Base-by-base conservation (phyloP, 768 basidiomycete species). In the Butyriboletus loyo region DNA sequence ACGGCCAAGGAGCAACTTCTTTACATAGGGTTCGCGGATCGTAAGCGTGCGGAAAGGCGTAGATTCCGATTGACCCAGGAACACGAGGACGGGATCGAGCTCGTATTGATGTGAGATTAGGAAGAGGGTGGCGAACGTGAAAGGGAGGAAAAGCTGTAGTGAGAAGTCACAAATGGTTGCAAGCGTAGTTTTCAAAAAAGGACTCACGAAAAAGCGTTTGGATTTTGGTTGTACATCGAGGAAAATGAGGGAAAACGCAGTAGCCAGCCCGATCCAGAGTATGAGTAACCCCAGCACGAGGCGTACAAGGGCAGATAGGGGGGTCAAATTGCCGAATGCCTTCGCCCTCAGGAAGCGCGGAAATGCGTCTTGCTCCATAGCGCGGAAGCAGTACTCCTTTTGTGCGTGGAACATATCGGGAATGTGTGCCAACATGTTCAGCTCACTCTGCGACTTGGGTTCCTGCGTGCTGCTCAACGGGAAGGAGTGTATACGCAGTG, bases 381-480 rank as follows among this genome's bases (percentile, higher is more conserved):
- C 91, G 41, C 89, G 83, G 80, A 94, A 96, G 66, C 92, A 92
- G 66, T 96, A 97, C 66, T 97, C 93, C 75, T 98, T 98, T 75
- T 98, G 96, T 0, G 86, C 76, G 67, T 98, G 92, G 77, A 97
- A 98, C 76, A 98, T 88, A 68, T 99, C 97, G 14, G 97, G 97
- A 42, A 92, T 82, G 57, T 92, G 86, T 0, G 95, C 96, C 78
- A 96, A 81, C 58, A 89, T 72, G 38, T 77, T 81, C 37, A 84
- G 70, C 70, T 94, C 92, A 54, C 65, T 67, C 64, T 80, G 78
- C 5, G 84, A 75, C 65, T 78, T 82, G 3, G 91, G 92, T 51
- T 92, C 85, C 38, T 84, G 80, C 2, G 78, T 72, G 61, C 85
- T 85, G 62, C 78, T 89, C 49, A 93, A 77, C 3, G 94, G 93